These are phyloP conservation scores for Anethum foeniculum DNA, from an alignment of 140 eudicot genomes.

Conservation along the genomic window DNA sequence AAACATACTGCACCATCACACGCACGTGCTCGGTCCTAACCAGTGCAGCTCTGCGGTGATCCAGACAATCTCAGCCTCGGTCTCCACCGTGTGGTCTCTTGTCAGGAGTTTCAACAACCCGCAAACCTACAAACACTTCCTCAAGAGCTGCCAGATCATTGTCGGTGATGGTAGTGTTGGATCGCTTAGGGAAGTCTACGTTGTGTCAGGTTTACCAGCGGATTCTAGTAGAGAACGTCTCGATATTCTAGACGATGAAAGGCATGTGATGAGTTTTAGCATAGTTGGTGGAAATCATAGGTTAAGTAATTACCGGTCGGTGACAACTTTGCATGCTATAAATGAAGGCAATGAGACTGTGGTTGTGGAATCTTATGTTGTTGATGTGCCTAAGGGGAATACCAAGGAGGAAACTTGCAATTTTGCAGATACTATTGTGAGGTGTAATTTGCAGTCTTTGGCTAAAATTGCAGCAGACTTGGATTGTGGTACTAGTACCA, in stretches of 20 bases:
- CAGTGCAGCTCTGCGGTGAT: slow-evolving; percentile 29
- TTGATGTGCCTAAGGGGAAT: slow-evolving; percentile 14
- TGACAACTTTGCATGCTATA: not conserved
- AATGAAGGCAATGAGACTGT: not conserved
- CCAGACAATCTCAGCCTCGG: slow-evolving; percentile 39
- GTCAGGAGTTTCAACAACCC: slow-evolving; percentile 87
- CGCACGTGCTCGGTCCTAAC: not conserved
- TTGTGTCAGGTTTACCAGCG: slow-evolving; percentile 3
- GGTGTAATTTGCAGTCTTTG: slow-evolving; percentile 13
- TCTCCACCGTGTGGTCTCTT: slow-evolving; percentile 37
- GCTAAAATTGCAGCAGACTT: slow-evolving; percentile 1
- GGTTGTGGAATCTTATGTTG: slow-evolving; percentile 6
- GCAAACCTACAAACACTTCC: slow-evolving; percentile 68
- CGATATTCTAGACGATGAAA: slow-evolving; percentile 1
- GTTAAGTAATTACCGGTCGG: slow-evolving; percentile 1
- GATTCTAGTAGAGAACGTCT: slow-evolving; percentile 3
- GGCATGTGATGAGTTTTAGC: slow-evolving; percentile 7
- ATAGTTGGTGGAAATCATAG: slow-evolving; percentile 6
- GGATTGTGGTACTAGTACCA: not conserved
- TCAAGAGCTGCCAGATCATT: slow-evolving; percentile 64
- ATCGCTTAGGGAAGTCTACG: not conserved
- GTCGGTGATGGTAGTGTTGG: slow-evolving; percentile 25
- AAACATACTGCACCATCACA: not conserved
- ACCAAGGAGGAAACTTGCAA: slow-evolving; percentile 13
- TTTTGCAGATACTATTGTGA: slow-evolving; percentile 12